Conservation (phyloP, 345 rosid genomes). For the Eucalyptus decipiens region DNA sequence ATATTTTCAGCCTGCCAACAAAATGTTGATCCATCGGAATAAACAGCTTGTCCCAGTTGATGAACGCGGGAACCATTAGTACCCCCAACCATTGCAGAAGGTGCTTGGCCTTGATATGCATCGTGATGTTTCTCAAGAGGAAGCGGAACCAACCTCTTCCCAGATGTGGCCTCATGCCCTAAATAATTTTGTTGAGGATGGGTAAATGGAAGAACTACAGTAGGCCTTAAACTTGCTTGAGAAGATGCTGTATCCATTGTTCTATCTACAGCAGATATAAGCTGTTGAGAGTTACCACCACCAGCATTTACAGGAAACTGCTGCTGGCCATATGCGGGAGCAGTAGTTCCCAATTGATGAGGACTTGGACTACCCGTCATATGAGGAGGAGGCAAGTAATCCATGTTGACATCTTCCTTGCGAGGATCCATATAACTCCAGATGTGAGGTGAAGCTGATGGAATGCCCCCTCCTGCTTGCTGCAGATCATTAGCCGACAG, state of each 20-base stretch:
- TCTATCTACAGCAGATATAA: conserved; percentile 30
- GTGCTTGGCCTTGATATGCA: conserved; percentile 20
- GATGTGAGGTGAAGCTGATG: conserved; percentile 6
- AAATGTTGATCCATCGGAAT: conserved; percentile 27
- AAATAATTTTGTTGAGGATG: conserved; percentile 24
- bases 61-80: conserved; percentile 31
- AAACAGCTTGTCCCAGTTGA: conserved; percentile 18
- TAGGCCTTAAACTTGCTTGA: conserved; percentile 28
- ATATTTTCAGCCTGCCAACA: conserved; percentile 15
- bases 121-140: conserved; percentile 36
- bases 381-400: conserved; percentile 15
- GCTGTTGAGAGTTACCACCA: conserved; percentile 20
- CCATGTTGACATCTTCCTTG: conserved; percentile 16
- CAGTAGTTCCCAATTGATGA: conserved; percentile 14
- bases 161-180: conserved; percentile 25
- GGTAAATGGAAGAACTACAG: conserved; percentile 19
- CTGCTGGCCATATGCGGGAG: conserved; percentile 17
- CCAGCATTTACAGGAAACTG: conserved; percentile 15
- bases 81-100: conserved; percentile 24
- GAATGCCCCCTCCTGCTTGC: conserved; percentile 10
- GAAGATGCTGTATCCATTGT: conserved; percentile 16
- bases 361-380: conserved; percentile 31
- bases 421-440: conserved; percentile 23
- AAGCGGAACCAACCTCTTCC: conserved; percentile 24
- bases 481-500: conserved; percentile 23